phyloP scores from a whole-genome alignment of 2,329 filamentous ascomycete species.

The Penicillium oxalicum region DNA sequence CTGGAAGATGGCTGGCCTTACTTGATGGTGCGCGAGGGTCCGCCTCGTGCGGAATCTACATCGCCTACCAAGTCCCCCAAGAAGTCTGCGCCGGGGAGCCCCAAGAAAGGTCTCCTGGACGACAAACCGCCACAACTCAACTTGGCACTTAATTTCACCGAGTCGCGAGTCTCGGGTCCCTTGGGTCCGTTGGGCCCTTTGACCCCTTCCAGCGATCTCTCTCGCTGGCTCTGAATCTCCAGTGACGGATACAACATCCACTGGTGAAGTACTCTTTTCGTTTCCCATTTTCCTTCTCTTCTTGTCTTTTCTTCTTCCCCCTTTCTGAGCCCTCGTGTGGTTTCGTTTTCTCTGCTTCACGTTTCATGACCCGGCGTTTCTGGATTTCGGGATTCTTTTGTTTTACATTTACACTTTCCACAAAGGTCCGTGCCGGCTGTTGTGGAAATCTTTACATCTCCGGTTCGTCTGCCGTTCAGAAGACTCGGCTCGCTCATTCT shows the following conservation, averaged over 20 bases:
- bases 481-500: background rate
- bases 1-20: slow-evolving; percentile 84
- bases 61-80: slow-evolving; percentile 44
- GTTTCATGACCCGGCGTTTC: slow-evolving; percentile 22
- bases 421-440: slow-evolving; percentile 1
- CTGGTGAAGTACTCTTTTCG: slow-evolving; percentile 6
- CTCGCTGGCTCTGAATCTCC: slow-evolving; percentile 33
- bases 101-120: slow-evolving; percentile 42
- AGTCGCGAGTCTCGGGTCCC: slow-evolving; percentile 14
- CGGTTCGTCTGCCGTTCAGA: too few species aligned
- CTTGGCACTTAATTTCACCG: slow-evolving; percentile 33
- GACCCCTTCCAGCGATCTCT: slow-evolving; percentile 26
- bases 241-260: background rate
- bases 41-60: slow-evolving; percentile 34
- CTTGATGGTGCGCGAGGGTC: slow-evolving; percentile 61
- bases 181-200: slow-evolving; percentile 12
- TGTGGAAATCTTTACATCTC: background rate
- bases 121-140: slow-evolving; percentile 57
- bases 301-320: slow-evolving; percentile 9
- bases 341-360: slow-evolving; percentile 3
- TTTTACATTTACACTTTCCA: background rate
- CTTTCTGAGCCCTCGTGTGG: slow-evolving; percentile 6
- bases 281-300: slow-evolving; percentile 7
- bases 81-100: slow-evolving; percentile 34
- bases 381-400: slow-evolving; percentile 2